Evolutionary conservation across 2,329 filamentous ascomycete genomes (phyloP).

Genomic region (Beauveria australis): DNA sequence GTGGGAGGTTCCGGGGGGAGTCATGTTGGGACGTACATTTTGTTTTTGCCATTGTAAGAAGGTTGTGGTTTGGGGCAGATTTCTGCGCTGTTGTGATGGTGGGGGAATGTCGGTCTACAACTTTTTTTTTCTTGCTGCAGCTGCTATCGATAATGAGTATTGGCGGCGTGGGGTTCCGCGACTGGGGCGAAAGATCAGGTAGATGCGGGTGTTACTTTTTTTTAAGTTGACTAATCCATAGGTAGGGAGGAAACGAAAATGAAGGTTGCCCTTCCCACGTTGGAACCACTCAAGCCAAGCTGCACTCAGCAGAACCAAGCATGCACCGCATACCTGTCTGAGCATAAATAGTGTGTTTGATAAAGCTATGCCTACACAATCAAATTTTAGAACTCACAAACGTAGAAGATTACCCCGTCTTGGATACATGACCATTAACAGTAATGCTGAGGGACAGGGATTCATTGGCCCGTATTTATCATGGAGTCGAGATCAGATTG

Average conservation of each 20-base stretch:
- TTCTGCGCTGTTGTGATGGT: not conserved
- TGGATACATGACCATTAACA: not conserved
- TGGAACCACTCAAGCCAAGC: no score
- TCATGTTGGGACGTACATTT: constrained; percentile 16
- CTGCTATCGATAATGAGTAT: not conserved
- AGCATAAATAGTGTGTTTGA: no score
- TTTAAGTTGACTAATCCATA: no score
- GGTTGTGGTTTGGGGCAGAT: not conserved
- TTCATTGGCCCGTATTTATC: not conserved
- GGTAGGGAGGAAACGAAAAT: no score
- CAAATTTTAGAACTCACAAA: not conserved
- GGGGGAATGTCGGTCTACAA: constrained; percentile 5
- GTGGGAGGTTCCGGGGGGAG: no score
- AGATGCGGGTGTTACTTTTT: not conserved
- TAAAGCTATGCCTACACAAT: no score
- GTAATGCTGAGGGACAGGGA: not conserved
- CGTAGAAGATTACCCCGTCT: not conserved
- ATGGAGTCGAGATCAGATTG: no score
- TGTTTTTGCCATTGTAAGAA: constrained; percentile 24
- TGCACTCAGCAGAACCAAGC: no score
- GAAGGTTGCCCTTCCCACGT: no score
- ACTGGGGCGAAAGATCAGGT: no score
- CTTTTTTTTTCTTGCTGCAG: not conserved
- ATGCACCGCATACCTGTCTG: no score
- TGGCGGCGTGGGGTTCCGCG: not conserved